A percentile compares a stretch with the other conserved stretches of the same genome.
These are phyloP conservation scores for Coffea eugenioides DNA, from an alignment of 257 asterid species.

Conservation along the genomic window DNA sequence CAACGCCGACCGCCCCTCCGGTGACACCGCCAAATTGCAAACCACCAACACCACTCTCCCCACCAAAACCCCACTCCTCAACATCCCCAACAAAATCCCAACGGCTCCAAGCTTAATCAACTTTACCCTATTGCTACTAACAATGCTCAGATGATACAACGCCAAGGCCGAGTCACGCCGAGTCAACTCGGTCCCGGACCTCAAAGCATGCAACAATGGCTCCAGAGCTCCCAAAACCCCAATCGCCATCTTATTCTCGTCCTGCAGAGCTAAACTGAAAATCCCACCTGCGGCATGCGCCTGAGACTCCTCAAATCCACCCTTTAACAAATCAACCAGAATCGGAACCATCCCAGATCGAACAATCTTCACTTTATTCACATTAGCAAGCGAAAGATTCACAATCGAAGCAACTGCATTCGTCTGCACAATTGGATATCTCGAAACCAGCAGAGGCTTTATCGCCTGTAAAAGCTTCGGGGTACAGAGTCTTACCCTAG, in stretches of 20 bases:
- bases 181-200: conserved; percentile 72
- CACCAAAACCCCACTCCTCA: conserved; percentile 50
- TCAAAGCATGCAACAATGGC: conserved; percentile 75
- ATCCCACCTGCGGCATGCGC: conserved; percentile 96
- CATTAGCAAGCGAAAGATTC: conserved; percentile 70
- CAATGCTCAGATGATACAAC: conserved; percentile 72
- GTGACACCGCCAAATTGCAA: conserved; percentile 64
- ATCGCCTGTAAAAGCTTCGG: conserved; percentile 59
- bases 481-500: conserved; percentile 62
- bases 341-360: conserved; percentile 70
- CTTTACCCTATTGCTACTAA: conserved; percentile 62
- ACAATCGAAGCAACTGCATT: conserved; percentile 86
- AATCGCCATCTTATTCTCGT: conserved; percentile 72
- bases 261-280: conserved; percentile 76
- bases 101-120: conserved; percentile 59
- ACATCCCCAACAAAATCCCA: conserved; percentile 51
- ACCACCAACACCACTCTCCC: conserved; percentile 64
- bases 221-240: conserved; percentile 80
- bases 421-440: conserved; percentile 62
- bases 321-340: conserved; percentile 60
- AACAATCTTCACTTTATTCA: conserved; percentile 69
- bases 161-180: conserved; percentile 83
- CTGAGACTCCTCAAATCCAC: conserved; percentile 70
- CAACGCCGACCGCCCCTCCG: too few relatives aligned
- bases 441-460: conserved; percentile 53